Base-by-base conservation (phyloP, 2,329 filamentous ascomycete genomes). In the Beauveria sp. region DNA sequence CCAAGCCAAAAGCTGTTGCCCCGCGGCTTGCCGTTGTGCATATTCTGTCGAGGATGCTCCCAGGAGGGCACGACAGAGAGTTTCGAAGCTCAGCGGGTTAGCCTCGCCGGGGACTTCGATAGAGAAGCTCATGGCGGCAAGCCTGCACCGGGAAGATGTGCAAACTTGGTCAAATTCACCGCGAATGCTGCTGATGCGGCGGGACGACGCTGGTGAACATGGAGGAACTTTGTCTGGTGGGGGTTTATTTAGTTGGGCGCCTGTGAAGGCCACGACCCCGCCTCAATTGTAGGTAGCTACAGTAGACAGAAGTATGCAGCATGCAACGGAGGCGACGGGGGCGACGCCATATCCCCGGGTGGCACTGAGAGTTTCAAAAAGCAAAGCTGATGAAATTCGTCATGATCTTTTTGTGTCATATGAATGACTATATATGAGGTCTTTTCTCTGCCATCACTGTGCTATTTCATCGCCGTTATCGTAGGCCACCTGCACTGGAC, bases 41-140 rank as follows among this genome's bases (percentile, higher is more conserved):
- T 85, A 80, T 61, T 86, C 80, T 55, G 81, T 80, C 20, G 86
- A 87, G 47, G 83, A 83, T 40, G 87, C 87, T 60, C 83, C 78
- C 63, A 85, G 77, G 59, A 92, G 77, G 12, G 83, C 82, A 64
- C 83, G 82, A 69, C 84, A 85, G 28, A 92, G 81, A 70, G 86
- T 83, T 62, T 82, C 78, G 62, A 82, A 73, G 62, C 74, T 85
- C 64, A 92, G 77, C 59, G 89, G 89, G 66, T 81, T 91, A 50
- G 91, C 88, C 76, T 94, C 91, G 65, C 89, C 92, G 7, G 90
- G 83, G 63, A 91, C 86, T 77, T 96, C 91, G 70, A 96, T 85
- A 63, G 83, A 75, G 72, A 87, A 87, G 71, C 80, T 84, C 88
- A 91, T 91, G 69, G 63, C 71, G 61, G 41, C 62, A 53, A 46